Conservation (phyloP, 768 basidiomycete species). For the Suillus paluster region DNA sequence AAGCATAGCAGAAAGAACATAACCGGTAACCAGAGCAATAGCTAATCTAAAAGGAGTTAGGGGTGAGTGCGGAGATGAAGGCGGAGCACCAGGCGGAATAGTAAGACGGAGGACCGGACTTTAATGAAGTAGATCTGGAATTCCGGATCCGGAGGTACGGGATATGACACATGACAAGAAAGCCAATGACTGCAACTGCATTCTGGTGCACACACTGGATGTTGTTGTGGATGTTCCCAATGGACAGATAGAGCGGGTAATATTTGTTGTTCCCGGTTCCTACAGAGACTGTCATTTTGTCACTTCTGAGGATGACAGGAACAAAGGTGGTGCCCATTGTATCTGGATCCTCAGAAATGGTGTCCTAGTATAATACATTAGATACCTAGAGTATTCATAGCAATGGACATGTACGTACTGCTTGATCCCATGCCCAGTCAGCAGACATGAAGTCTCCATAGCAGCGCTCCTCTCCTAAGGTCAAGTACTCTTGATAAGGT, state of each 20-base stretch:
- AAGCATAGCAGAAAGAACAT: no score
- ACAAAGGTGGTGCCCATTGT: constrained; percentile 38
- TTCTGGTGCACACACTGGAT: constrained; percentile 3
- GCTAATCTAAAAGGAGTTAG: no score
- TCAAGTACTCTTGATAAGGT: constrained; percentile 20
- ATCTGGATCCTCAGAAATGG: constrained; percentile 21
- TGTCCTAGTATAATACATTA: constrained; percentile 21
- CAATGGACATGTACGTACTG: constrained; percentile 27
- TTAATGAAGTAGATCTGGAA: no score
- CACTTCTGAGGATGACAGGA: constrained; percentile 39
- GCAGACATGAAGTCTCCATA: no score
- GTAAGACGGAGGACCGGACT: no score
- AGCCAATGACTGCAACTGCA: constrained; percentile 1
- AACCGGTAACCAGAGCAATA: no score
- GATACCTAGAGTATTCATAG: background rate
- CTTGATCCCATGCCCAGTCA: constrained; percentile 35
- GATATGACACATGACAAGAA: no score
- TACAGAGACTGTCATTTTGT: constrained; percentile 46
- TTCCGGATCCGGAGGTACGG: no score
- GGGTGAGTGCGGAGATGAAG: no score
- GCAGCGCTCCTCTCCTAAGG: constrained; percentile 8
- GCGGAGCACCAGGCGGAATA: no score
- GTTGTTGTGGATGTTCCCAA: background rate
- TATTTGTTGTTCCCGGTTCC: constrained; percentile 43
- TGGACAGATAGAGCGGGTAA: constrained; percentile 32